Conservation (phyloP, 345 rosid species). For the Eucalyptus guilfoylei region DNA sequence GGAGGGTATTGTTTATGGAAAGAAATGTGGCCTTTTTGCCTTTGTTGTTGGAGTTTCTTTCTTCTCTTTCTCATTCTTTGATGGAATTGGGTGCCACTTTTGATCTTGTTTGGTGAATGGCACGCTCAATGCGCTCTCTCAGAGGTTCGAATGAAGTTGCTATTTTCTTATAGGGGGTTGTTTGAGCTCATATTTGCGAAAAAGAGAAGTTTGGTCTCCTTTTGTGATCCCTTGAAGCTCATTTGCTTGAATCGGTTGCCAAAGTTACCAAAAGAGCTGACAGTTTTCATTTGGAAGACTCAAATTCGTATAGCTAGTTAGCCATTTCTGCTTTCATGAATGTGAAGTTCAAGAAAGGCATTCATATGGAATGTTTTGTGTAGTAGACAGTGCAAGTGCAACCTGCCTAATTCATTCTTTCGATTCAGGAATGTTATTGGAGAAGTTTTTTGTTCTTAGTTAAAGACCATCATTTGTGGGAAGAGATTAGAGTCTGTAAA, state of each 20-base stretch:
- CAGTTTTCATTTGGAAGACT: neutral
- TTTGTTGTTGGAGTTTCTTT: neutral
- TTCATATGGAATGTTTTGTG: neutral
- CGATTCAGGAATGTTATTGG: neutral
- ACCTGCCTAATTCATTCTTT: neutral
- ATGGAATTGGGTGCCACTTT: neutral
- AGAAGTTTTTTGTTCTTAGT: neutral
- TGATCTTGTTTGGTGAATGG: neutral
- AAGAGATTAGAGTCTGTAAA: neutral
- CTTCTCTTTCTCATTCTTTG: neutral
- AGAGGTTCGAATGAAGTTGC: neutral
- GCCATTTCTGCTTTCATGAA: neutral
- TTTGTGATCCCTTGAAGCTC: neutral
- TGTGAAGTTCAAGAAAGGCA: neutral
- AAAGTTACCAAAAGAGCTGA: neutral
- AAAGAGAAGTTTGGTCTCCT: neutral
- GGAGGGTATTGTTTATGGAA: neutral
- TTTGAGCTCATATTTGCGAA: neutral
- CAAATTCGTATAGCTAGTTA: neutral
- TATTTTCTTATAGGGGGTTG: neutral
- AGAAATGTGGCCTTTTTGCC: neutral
- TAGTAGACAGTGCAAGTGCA: neutral
- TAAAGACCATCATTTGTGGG: neutral
- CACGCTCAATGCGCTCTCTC: neutral
- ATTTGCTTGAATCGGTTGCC: neutral